Evolutionary conservation across 805 yeast genomes (phyloP).

Genomic region (Kregervanrija pseudodelftensis): DNA sequence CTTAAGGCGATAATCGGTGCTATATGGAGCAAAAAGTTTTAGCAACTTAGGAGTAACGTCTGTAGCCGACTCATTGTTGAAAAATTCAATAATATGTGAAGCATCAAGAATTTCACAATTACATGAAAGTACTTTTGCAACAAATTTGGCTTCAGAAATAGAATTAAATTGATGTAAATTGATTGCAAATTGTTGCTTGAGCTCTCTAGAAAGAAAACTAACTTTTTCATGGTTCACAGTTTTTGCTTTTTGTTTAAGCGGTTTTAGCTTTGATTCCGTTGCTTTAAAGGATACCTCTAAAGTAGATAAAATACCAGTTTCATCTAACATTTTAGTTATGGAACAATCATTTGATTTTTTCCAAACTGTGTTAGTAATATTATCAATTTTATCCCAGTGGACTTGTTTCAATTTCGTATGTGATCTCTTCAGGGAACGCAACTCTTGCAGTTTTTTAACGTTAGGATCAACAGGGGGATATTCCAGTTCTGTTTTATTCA

Average conservation of each 20-base stretch:
- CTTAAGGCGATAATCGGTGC: conserved; percentile 37
- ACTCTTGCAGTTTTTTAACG: conserved; percentile 4
- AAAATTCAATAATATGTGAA: conserved; percentile 58
- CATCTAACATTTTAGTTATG: conserved; percentile 42
- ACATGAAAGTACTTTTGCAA: conserved; percentile 50
- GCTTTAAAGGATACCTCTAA: conserved; percentile 53
- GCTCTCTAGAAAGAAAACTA: conserved; percentile 57
- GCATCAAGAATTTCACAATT: conserved; percentile 48
- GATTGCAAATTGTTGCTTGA: conserved; percentile 75
- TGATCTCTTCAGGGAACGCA: conserved; percentile 14
- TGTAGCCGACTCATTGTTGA: conserved; percentile 56
- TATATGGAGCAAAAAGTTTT: conserved; percentile 56
- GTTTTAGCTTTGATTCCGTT: conserved; percentile 18
- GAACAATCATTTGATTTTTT: conserved; percentile 32
- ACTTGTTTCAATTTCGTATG: conserved; percentile 57
- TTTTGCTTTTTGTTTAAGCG: conserved; percentile 25
- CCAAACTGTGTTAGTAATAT: conserved; percentile 61
- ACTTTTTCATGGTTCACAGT: conserved; percentile 39
- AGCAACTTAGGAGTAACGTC: conserved; percentile 52
- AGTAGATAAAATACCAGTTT: conserved; percentile 58
- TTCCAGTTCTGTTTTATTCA: background rate
- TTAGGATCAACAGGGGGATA: conserved; percentile 5
- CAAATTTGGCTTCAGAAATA: conserved; percentile 46
- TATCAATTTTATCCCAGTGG: conserved; percentile 74
- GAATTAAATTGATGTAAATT: conserved; percentile 59